Percentiles rank a stretch among this genome's conserved stretches.
phyloP scores from a whole-genome alignment of 2,329 filamentous ascomycete genomes.

The Xylariaceae sp. region DNA sequence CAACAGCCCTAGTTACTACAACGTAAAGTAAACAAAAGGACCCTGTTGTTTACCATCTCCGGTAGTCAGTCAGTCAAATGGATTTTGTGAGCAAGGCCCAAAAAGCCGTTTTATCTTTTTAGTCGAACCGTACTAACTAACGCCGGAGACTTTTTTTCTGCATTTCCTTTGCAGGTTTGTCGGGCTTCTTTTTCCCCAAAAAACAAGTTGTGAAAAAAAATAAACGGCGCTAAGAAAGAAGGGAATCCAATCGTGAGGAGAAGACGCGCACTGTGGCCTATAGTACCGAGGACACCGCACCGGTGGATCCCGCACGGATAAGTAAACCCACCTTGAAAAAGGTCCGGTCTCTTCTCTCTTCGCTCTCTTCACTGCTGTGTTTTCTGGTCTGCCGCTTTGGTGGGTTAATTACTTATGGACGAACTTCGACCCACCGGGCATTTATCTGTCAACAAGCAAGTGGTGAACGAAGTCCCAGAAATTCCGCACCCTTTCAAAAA shows the following conservation, averaged over 20 bases:
- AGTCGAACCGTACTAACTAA: too few relatives aligned
- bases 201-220: neutral
- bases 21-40: too few relatives aligned
- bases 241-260: neutral
- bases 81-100: too few relatives aligned
- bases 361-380: too few relatives aligned
- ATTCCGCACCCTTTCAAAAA: neutral
- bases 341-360: too few relatives aligned
- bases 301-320: neutral
- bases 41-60: too few relatives aligned
- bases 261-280: neutral
- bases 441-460: neutral
- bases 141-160: too few relatives aligned
- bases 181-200: neutral
- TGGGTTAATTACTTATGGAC: neutral
- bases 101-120: too few relatives aligned
- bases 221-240: neutral
- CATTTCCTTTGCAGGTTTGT: too few relatives aligned
- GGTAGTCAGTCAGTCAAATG: too few relatives aligned
- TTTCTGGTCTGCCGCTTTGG: neutral
- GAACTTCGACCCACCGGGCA: neutral
- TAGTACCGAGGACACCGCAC: neutral
- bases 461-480: neutral
- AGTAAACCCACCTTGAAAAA: neutral
- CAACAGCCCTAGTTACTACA: too few relatives aligned